These are phyloP conservation scores for Lippia alba DNA, from an alignment of 305 asterid species.

Conservation along the genomic window DNA sequence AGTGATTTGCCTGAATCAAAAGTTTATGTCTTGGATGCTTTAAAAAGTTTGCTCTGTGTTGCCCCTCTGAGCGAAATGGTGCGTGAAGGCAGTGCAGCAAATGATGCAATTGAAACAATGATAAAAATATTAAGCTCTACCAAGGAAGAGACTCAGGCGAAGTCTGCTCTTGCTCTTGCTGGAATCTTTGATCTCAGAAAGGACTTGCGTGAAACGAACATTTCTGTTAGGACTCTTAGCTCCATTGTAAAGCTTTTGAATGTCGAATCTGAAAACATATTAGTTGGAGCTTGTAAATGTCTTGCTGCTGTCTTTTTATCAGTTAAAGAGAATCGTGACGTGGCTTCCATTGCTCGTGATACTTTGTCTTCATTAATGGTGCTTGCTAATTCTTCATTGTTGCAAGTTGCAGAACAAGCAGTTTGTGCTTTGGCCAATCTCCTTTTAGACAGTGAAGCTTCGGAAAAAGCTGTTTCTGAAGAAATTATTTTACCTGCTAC, in stretches of 20 bases:
- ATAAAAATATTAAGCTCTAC: constrained; percentile 79
- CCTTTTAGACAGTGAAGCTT: constrained; percentile 83
- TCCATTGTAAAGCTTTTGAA: constrained; percentile 71
- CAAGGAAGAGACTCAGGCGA: constrained; percentile 94
- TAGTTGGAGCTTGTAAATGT: constrained; percentile 78
- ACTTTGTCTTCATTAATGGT: constrained; percentile 68
- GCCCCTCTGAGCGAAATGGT: constrained; percentile 82
- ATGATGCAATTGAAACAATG: constrained; percentile 97
- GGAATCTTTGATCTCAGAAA: constrained; percentile 83
- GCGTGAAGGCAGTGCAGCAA: constrained; percentile 98
- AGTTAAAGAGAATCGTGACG: constrained; percentile 81
- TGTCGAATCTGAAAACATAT: constrained; percentile 70
- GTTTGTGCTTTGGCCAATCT: constrained; percentile 96
- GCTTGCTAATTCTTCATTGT: constrained; percentile 75
- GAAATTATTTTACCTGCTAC: constrained; percentile 87
- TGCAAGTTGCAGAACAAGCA: constrained; percentile 94
- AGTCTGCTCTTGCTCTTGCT: constrained; percentile 92
- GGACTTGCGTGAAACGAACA: constrained; percentile 89
- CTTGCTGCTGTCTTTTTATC: constrained; percentile 95
- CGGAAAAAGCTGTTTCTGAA: constrained; percentile 76
- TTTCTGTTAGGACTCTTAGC: constrained; percentile 75
- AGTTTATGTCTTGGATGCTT: constrained; percentile 88
- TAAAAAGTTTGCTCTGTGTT: constrained; percentile 91
- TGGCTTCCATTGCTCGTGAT: constrained; percentile 81
- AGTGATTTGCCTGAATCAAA: constrained; percentile 98